A percentile compares a stretch with the other conserved stretches of the same genome.
Evolutionary conservation across 148 eudicot species (phyloP).

Genomic region (Cornus suecica): DNA sequence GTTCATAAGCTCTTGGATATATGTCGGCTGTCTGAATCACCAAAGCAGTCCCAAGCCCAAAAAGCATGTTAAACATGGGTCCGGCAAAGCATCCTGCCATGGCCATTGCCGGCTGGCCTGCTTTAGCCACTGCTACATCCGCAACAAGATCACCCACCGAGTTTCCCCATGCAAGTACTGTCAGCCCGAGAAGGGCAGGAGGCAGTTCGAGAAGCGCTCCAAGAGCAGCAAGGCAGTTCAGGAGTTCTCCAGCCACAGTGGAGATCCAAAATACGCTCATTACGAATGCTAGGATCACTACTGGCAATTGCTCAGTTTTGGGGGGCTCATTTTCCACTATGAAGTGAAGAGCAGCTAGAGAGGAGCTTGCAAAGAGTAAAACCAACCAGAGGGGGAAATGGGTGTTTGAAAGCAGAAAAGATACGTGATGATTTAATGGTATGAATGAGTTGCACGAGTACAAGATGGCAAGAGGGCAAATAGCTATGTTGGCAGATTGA

Average conservation of each 20-base stretch:
- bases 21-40: slow-evolving; percentile 70
- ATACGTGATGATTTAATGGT: slow-evolving; percentile 60
- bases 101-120: slow-evolving; percentile 95
- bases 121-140: slow-evolving; percentile 93
- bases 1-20: slow-evolving; percentile 74
- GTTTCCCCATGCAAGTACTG: slow-evolving; percentile 96
- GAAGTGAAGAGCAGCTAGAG: slow-evolving; percentile 71
- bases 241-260: slow-evolving; percentile 78
- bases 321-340: slow-evolving; percentile 78
- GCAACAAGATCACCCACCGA: slow-evolving; percentile 97
- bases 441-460: slow-evolving; percentile 82
- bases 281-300: slow-evolving; percentile 58
- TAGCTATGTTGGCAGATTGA: slow-evolving; percentile 78
- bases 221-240: slow-evolving; percentile 78
- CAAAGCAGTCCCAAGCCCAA: slow-evolving; percentile 87
- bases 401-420: slow-evolving; percentile 51
- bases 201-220: slow-evolving; percentile 69
- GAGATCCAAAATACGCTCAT: slow-evolving; percentile 99
- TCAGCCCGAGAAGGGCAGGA: slow-evolving; percentile 79
- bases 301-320: slow-evolving; percentile 62
- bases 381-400: slow-evolving; percentile 84
- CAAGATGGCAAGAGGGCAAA: slow-evolving; percentile 77
- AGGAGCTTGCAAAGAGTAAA: slow-evolving; percentile 58
- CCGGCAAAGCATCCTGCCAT: slow-evolving; percentile 99
- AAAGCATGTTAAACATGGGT: slow-evolving; percentile 96